Percentiles rank a stretch among this genome's conserved stretches.
phyloP scores from a whole-genome alignment of 371 early-diverging fungal genomes.

The Syncephalastrum sp. region DNA sequence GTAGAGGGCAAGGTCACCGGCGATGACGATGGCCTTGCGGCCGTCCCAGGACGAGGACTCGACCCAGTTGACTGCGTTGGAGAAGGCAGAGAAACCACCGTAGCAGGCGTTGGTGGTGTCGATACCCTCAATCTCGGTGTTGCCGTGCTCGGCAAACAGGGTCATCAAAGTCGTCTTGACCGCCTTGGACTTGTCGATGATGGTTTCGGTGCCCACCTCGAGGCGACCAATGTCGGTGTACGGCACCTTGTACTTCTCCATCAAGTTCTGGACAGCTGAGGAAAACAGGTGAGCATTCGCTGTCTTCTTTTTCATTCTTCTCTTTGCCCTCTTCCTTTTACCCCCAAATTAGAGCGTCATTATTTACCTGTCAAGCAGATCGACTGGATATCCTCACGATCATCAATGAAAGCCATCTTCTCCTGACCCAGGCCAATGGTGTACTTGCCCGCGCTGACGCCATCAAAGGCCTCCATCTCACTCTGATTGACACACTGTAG shows the following conservation, averaged over 20 bases:
- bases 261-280: constrained; percentile 82
- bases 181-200: constrained; percentile 97
- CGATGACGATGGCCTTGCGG: constrained; percentile 89
- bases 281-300: constrained; percentile 9
- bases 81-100: constrained; percentile 96
- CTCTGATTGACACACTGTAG: constrained; percentile 83
- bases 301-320: not conserved
- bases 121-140: constrained; percentile 93
- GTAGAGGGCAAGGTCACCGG: constrained; percentile 97
- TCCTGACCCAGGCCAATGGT: constrained; percentile 96
- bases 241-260: constrained; percentile 88
- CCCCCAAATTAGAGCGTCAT: not conserved
- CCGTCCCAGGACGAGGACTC: constrained; percentile 94
- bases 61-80: constrained; percentile 96
- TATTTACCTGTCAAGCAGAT: constrained; percentile 83
- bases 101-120: constrained; percentile 99
- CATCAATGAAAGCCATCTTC: constrained; percentile 94
- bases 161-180: constrained; percentile 96
- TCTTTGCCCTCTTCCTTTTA: constrained; percentile 14
- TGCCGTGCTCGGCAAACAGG: constrained; percentile 88
- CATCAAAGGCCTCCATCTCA: constrained; percentile 88
- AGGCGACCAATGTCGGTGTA: constrained; percentile 89
- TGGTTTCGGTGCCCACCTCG: constrained; percentile 99
- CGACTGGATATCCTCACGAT: constrained; percentile 95
- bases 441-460: constrained; percentile 95